phyloP scores from a whole-genome alignment of 1,139 yeast species.

The Debaryomyces singareniensis region DNA sequence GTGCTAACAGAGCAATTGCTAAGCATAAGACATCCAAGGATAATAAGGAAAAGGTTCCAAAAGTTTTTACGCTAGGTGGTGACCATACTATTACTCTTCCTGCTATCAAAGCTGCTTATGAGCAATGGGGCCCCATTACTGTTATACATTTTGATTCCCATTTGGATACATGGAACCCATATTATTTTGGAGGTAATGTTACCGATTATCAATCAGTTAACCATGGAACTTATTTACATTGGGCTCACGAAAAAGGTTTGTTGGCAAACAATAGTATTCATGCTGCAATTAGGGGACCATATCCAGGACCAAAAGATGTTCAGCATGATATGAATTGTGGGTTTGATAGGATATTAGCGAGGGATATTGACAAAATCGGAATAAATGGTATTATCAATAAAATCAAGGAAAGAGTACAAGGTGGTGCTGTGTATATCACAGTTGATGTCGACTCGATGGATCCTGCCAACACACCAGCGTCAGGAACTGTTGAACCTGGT shows the following conservation, averaged over 20 bases:
- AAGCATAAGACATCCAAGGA: conserved; percentile 7
- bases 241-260: conserved; percentile 12
- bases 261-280: conserved; percentile 17
- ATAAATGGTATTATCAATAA: conserved; percentile 9
- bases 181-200: conserved; percentile 46
- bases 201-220: conserved; percentile 44
- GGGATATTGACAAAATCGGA: conserved; percentile 12
- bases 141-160: conserved; percentile 54
- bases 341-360: conserved; percentile 9
- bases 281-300: conserved; percentile 31
- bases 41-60: conserved; percentile 17
- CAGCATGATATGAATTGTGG: conserved; percentile 10
- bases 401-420: conserved; percentile 9
- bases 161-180: conserved; percentile 55
- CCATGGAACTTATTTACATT: conserved; percentile 50
- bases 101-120: conserved; percentile 43
- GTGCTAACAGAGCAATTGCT: conserved; percentile 9
- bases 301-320: conserved; percentile 17
- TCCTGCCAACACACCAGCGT: conserved; percentile 9
- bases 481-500: conserved; percentile 12
- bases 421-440: conserved; percentile 8
- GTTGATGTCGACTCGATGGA: conserved; percentile 11
- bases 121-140: conserved; percentile 35
- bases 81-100: conserved; percentile 51
- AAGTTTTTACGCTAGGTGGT: conserved; percentile 50